Conservation (phyloP, 73 alveolate species). For the Paramecium pentaurelia region DNA sequence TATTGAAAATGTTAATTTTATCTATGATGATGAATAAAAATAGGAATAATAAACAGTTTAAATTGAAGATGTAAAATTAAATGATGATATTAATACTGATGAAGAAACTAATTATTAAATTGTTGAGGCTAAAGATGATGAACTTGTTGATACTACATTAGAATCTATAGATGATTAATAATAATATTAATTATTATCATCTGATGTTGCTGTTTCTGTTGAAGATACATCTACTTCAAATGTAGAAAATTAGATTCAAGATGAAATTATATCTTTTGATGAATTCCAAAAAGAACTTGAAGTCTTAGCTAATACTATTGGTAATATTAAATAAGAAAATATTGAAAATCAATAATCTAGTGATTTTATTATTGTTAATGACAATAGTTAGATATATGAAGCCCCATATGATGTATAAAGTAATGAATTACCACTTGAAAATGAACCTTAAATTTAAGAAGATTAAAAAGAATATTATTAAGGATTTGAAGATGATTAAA, state of each 20-base stretch:
- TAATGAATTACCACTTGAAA: background rate
- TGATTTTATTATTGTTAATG: background rate
- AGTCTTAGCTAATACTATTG: background rate
- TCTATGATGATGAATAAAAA: background rate
- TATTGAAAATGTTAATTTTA: background rate
- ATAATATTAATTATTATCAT: background rate
- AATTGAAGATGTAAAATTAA: background rate
- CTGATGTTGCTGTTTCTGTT: background rate
- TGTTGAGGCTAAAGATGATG: background rate
- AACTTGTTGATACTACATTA: background rate
- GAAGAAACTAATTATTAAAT: background rate
- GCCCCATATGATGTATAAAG: background rate
- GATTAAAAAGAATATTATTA: background rate
- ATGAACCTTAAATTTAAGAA: background rate
- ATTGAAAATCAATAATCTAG: background rate
- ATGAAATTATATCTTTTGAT: background rate
- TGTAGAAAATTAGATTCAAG: background rate
- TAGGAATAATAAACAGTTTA: background rate
- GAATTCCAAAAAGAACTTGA: background rate
- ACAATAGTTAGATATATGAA: background rate
- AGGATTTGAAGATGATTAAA: background rate
- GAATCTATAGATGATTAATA: background rate
- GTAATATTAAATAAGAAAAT: background rate
- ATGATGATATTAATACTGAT: background rate
- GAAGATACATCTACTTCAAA: background rate